Percentiles rank a stretch among this genome's conserved stretches.
Evolutionary conservation across 768 basidiomycete genomes (phyloP).

Genomic region (Coprinopsis sp.): DNA sequence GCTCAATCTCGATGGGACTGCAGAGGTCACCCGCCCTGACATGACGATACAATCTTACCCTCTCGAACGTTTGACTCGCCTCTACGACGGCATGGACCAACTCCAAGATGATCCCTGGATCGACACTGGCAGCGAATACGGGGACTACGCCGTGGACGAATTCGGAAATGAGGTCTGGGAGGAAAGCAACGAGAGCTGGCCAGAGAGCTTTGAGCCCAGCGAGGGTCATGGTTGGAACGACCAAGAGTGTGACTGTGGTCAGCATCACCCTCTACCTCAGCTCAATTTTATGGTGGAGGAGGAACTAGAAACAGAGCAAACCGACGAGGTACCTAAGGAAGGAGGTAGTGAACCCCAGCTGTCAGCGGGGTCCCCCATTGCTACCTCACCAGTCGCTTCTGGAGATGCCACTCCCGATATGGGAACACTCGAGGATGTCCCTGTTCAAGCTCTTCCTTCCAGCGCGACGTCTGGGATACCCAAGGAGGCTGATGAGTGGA

Average conservation of each 20-base stretch:
- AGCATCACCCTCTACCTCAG: no score
- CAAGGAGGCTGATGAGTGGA: constrained; percentile 45
- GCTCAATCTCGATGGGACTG: constrained; percentile 71
- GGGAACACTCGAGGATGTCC: constrained; percentile 3
- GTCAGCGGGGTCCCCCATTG: no score
- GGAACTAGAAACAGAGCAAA: constrained; percentile 36
- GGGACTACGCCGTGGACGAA: constrained; percentile 38
- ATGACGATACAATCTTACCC: constrained; percentile 45
- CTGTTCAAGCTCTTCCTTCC: constrained; percentile 9
- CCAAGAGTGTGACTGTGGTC: no score
- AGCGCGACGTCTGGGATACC: not conserved
- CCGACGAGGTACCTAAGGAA: constrained; percentile 16
- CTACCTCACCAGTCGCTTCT: not conserved
- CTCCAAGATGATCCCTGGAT: constrained; percentile 66
- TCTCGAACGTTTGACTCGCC: constrained; percentile 62
- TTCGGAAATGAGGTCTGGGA: no score
- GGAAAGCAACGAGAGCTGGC: no score
- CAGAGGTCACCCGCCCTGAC: constrained; percentile 70
- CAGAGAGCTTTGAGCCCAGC: no score
- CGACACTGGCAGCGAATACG: constrained; percentile 37
- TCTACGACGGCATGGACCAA: constrained; percentile 81
- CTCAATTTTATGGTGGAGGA: no score
- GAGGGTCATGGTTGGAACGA: no score
- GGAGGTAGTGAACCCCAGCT: not conserved
- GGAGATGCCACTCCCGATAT: not conserved